Evolutionary conservation across 225 moss, liverwort and hornwort species (phyloP).

Genomic region (Straminergon stramineum): DNA sequence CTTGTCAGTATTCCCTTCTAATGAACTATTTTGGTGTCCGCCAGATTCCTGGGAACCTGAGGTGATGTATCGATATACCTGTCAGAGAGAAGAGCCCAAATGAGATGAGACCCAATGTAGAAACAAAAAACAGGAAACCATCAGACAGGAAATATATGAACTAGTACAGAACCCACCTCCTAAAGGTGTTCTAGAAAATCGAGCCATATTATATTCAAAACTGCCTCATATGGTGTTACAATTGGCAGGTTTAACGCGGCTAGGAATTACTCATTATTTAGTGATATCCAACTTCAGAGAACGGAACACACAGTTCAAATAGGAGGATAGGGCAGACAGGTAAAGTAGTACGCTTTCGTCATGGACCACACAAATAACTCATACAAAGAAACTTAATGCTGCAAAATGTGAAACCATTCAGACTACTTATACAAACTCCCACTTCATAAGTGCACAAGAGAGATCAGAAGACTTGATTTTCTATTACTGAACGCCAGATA

Average conservation of each 20-base stretch:
- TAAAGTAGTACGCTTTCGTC: neutral
- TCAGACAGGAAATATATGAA: neutral
- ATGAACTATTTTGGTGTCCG: neutral
- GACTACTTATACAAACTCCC: neutral
- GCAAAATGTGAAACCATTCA: neutral
- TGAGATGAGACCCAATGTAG: neutral
- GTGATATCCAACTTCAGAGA: neutral
- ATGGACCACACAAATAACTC: neutral
- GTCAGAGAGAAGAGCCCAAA: neutral
- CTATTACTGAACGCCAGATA: neutral
- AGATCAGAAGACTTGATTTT: neutral
- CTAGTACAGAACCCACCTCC: neutral
- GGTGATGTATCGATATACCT: conserved; percentile 68
- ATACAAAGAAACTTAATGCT: neutral
- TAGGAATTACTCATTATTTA: neutral
- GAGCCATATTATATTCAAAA: neutral
- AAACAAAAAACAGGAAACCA: neutral
- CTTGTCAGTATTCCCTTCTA: neutral
- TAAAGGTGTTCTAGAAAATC: neutral
- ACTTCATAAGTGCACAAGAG: neutral
- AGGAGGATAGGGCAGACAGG: neutral
- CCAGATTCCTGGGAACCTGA: conserved; percentile 30
- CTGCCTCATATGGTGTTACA: neutral
- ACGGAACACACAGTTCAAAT: neutral
- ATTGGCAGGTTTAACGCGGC: neutral